Evolutionary conservation across 2,329 filamentous ascomycete genomes (phyloP).

Genomic region (Hymenoscyphus albidus): DNA sequence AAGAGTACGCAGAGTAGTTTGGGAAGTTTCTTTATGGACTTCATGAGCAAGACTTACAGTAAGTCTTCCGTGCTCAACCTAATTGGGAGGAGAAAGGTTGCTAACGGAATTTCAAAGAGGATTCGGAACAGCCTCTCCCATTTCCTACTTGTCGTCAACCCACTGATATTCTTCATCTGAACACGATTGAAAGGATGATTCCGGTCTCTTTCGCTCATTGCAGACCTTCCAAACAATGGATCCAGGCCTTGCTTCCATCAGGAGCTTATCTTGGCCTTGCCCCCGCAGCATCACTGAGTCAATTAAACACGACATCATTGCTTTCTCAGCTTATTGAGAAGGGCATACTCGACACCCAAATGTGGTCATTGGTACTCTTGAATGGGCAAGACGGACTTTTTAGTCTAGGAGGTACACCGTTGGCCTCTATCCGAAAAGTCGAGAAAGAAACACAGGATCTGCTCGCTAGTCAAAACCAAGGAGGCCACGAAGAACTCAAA

Average conservation of each 20-base stretch:
- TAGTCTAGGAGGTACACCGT: conserved; percentile 23
- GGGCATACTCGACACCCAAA: conserved; percentile 15
- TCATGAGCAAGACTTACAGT: conserved; percentile 24
- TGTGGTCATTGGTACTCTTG: conserved; percentile 26
- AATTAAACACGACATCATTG: conserved; percentile 17
- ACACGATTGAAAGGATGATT: conserved; percentile 13
- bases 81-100: background rate
- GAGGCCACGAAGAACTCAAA: conserved; percentile 13
- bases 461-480: background rate
- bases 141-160: conserved; percentile 23
- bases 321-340: conserved; percentile 21
- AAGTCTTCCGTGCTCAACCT: background rate
- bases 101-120: conserved; percentile 8
- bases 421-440: conserved; percentile 9
- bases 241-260: conserved; percentile 18
- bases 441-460: conserved; percentile 15
- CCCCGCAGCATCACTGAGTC: conserved; percentile 18
- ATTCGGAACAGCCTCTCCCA: conserved; percentile 15
- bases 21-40: conserved; percentile 16
- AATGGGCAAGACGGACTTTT: conserved; percentile 25
- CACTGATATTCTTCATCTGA: conserved; percentile 19
- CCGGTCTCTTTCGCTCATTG: conserved; percentile 24
- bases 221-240: conserved; percentile 24
- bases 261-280: conserved; percentile 25
- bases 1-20: conserved; percentile 21